These are phyloP conservation scores for Gossypium arboreum DNA, from an alignment of 345 rosid species.

Conservation along the genomic window DNA sequence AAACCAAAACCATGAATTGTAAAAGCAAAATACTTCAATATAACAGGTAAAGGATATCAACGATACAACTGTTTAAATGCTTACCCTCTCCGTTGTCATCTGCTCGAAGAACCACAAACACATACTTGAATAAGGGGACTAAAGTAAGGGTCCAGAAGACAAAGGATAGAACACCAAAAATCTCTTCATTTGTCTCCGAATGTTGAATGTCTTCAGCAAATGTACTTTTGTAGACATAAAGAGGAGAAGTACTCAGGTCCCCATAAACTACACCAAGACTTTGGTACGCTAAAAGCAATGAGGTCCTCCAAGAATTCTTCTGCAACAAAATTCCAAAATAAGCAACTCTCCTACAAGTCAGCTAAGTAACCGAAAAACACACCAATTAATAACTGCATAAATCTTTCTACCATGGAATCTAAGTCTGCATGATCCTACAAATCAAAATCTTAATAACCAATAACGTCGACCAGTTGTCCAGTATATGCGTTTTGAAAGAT, in stretches of 20 bases:
- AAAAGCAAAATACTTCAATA: not conserved
- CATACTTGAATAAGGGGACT: constrained; percentile 87
- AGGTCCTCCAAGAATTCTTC: constrained; percentile 88
- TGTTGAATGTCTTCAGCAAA: constrained; percentile 96
- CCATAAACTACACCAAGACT: constrained; percentile 99
- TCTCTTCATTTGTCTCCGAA: constrained; percentile 92
- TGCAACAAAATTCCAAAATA: constrained; percentile 25
- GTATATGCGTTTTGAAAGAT: not conserved
- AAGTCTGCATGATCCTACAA: not conserved
- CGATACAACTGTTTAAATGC: not conserved
- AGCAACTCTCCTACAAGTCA: constrained; percentile 4
- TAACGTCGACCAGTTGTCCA: not conserved
- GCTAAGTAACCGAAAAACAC: not conserved
- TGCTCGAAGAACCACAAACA: constrained; percentile 90
- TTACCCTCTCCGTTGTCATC: constrained; percentile 98
- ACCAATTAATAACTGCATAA: not conserved
- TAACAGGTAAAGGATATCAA: not conserved
- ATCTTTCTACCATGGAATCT: not conserved
- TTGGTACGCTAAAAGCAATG: constrained; percentile 83
- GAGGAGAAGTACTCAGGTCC: constrained; percentile 91
- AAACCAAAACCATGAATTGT: constrained; percentile 12
- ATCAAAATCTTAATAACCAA: not conserved
- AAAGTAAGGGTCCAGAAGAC: constrained; percentile 99
- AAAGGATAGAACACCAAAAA: constrained; percentile 84
- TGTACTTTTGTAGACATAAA: constrained; percentile 91